Evolutionary conservation across 1,284 basidiomycete species (phyloP).

Genomic region (Termitomyces sp.): DNA sequence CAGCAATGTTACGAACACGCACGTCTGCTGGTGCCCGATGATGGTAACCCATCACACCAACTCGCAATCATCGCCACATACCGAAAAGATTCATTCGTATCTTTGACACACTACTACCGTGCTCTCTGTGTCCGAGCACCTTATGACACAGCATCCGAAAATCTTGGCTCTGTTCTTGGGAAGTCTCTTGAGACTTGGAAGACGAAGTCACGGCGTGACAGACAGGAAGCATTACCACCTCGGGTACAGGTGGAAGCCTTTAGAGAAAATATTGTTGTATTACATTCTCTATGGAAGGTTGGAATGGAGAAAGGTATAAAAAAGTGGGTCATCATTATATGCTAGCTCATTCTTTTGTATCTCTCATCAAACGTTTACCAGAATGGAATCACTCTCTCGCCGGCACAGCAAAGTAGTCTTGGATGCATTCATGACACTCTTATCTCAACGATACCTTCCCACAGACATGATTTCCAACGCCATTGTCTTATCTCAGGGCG

Average conservation of each 20-base stretch:
- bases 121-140: constrained; percentile 84
- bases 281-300: constrained; percentile 69
- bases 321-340: constrained; percentile 47
- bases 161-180: constrained; percentile 69
- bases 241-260: constrained; percentile 52
- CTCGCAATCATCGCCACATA: constrained; percentile 90
- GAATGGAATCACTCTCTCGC: constrained; percentile 40
- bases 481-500: constrained; percentile 71
- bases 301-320: constrained; percentile 51
- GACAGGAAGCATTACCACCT: constrained; percentile 26
- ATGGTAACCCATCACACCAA: constrained; percentile 91
- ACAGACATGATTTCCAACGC: constrained; percentile 74
- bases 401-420: constrained; percentile 45
- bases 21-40: constrained; percentile 70
- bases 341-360: not conserved
- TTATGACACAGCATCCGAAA: constrained; percentile 85
- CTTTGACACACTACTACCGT: constrained; percentile 86
- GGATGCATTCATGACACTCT: constrained; percentile 50
- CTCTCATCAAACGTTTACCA: constrained; percentile 18
- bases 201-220: constrained; percentile 33
- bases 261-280: constrained; percentile 65
- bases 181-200: constrained; percentile 63
- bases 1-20: constrained; percentile 84
- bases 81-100: constrained; percentile 74
- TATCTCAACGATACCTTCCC: constrained; percentile 68